Percentiles rank a stretch among this genome's conserved stretches.
Conservation (phyloP, 1,284 basidiomycete genomes). For the Fistulina hepatica region DNA sequence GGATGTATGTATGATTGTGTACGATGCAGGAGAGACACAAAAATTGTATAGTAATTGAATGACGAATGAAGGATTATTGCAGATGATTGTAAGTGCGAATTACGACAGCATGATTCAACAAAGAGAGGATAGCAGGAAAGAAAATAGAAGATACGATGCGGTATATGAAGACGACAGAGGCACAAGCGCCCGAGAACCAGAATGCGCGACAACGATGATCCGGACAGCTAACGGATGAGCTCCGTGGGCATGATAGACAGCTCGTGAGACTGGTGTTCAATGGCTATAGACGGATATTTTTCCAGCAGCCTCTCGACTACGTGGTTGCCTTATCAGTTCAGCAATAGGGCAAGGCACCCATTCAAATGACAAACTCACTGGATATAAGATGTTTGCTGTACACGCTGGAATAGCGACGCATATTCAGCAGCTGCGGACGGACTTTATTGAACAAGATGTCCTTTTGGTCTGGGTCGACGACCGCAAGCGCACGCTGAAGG, state of each 20-base stretch:
- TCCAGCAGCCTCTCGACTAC: conserved; percentile 64
- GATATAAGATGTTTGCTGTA: conserved; percentile 73
- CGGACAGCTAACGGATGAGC: too few species aligned
- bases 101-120: too few species aligned
- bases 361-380: conserved; percentile 49
- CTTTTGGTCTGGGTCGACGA: conserved; percentile 66
- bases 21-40: conserved; percentile 6
- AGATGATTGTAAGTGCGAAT: too few species aligned
- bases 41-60: conserved; percentile 7
- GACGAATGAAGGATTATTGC: conserved; percentile 8
- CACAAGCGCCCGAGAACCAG: too few species aligned
- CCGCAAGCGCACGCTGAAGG: conserved; percentile 61
- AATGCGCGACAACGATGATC: too few species aligned
- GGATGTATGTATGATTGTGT: background rate
- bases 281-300: too few species aligned
- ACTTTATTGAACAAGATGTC: conserved; percentile 52
- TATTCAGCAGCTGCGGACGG: conserved; percentile 53
- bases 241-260: too few species aligned
- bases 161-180: too few species aligned
- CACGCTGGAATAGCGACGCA: conserved; percentile 60
- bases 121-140: too few species aligned
- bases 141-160: too few species aligned
- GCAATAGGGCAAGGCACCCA: conserved; percentile 8
- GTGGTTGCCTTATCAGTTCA: conserved; percentile 6
- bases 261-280: too few species aligned